A percentile compares a stretch with the other conserved stretches of the same genome.
These are phyloP conservation scores for Aspergillus thermomutatus DNA, from an alignment of 2,329 filamentous ascomycete species.

Conservation along the genomic window DNA sequence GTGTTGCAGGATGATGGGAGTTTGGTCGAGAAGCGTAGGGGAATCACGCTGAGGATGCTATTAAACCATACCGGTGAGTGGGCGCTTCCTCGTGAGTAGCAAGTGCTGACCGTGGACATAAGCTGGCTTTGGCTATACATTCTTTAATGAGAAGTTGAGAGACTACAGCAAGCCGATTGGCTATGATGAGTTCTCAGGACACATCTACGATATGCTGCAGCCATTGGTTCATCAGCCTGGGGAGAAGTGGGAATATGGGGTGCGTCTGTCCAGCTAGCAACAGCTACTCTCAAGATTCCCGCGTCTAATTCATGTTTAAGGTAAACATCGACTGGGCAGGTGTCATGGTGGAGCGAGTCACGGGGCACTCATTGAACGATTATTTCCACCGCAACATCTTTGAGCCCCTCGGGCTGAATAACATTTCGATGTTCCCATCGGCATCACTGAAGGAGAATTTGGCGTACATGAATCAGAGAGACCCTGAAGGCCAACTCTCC, in stretches of 20 bases:
- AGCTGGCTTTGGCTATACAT: conserved; percentile 57
- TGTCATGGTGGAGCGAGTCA: conserved; percentile 46
- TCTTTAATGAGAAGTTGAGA: conserved; percentile 50
- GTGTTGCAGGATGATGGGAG: conserved; percentile 37
- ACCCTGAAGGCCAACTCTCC: conserved; percentile 41
- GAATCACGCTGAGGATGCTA: conserved; percentile 58
- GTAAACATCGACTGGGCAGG: conserved; percentile 55
- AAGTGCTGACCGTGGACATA: conserved; percentile 21
- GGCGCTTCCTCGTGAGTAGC: not conserved
- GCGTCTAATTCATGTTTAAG: conserved; percentile 28
- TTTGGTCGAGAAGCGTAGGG: conserved; percentile 42
- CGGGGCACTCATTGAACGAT: conserved; percentile 44
- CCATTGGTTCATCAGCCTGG: conserved; percentile 64
- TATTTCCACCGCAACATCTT: conserved; percentile 51
- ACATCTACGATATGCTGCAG: conserved; percentile 49
- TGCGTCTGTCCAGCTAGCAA: conserved; percentile 18
- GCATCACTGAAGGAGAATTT: conserved; percentile 53
- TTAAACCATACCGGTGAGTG: conserved; percentile 46
- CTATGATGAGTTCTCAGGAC: conserved; percentile 57
- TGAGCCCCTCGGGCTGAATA: conserved; percentile 46
- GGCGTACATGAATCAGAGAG: conserved; percentile 56
- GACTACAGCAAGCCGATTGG: conserved; percentile 50
- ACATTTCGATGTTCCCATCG: conserved; percentile 57
- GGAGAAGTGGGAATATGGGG: conserved; percentile 59
- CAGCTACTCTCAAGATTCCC: conserved; percentile 16